phyloP scores from a whole-genome alignment of 208 protist species.

The Trypanosomatidae sp. region DNA sequence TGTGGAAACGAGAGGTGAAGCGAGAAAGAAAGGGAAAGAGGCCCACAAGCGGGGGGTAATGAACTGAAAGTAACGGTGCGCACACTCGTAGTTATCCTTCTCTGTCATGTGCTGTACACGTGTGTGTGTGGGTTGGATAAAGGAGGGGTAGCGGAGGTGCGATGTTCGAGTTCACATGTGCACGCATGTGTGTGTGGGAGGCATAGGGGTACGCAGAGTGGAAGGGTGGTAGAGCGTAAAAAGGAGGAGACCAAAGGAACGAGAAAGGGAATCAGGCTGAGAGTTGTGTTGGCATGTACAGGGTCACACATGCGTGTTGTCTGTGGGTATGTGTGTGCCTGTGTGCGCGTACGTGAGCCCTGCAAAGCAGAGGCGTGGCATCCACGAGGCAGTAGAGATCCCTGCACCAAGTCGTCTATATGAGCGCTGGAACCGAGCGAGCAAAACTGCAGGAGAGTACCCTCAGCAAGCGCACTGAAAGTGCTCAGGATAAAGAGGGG shows the following conservation, averaged over 20 bases:
- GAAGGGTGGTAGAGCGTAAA: not conserved
- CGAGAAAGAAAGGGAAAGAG: not conserved
- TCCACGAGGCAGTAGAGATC: not conserved
- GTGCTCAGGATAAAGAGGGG: not conserved
- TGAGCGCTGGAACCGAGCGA: not conserved
- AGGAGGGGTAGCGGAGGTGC: not conserved
- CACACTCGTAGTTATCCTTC: constrained; percentile 8
- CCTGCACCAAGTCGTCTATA: not conserved
- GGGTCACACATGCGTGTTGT: not conserved
- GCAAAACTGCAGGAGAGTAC: not conserved
- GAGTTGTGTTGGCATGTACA: not conserved
- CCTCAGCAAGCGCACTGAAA: constrained; percentile 1
- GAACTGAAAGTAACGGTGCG: constrained; percentile 1
- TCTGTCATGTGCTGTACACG: not conserved
- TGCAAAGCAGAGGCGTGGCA: not conserved
- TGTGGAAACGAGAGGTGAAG: not conserved
- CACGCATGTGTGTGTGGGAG: not conserved
- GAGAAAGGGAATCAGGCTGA: not conserved
- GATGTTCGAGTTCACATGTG: not conserved
- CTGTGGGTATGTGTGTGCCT: too few relatives aligned
- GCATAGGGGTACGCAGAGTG: not conserved
- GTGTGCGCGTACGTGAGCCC: constrained; percentile 4
- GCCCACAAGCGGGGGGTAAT: not conserved
- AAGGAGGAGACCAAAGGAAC: not conserved
- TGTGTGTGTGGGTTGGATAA: not conserved